Base-by-base conservation (phyloP, 257 asterid genomes). In the Verbascum thapsus region DNA sequence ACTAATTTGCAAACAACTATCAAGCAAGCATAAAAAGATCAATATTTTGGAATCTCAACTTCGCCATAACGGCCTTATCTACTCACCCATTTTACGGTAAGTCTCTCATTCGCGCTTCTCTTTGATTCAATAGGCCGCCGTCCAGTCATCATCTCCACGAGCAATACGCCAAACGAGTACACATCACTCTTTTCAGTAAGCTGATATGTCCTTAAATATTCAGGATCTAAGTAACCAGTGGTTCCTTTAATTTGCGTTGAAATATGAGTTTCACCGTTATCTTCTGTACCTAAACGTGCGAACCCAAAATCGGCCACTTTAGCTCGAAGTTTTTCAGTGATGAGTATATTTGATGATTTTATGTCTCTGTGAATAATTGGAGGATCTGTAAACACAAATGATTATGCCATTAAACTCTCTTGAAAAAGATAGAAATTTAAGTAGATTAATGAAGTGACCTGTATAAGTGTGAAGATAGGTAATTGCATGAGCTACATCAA, bases 271-370 rank as follows among this genome's bases (percentile, higher is more conserved):
- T 79, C 83, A 1, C 18, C 45, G 2, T 82, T 58, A 43, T 87
- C 87, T 47, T 80, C 89, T 40, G 58, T 57, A 56, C 51, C 87
- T 53, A 75, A 12, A 42, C 90, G 79, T 8, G 95, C 95, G 67
- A 84, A 82, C 55, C 96, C 91, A 54, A 88, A 88, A 69, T 85
- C 95, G 3, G 91, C 79, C 58, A 85, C 96, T 68, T 85, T 85
- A 35, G 91, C 91, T 37, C 76, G 69, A n/a, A 81, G 73, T 34
- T 78, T 85, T 41, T 83, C 91, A 1, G 96, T 83, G 68, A 88
- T 72, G 74, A 88, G 85, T 58, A 85, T 74, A 80, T 88, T 88
- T 38, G 90, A 65, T 30, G 90, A 58, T 69, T 85, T 88, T 63
- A 88, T 80, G 73, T 85, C n/a, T n/a, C n/a, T n/a, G n/a, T n/a